These are phyloP conservation scores for Circinella minor DNA, from an alignment of 371 early-diverging fungal species.

Conservation along the genomic window DNA sequence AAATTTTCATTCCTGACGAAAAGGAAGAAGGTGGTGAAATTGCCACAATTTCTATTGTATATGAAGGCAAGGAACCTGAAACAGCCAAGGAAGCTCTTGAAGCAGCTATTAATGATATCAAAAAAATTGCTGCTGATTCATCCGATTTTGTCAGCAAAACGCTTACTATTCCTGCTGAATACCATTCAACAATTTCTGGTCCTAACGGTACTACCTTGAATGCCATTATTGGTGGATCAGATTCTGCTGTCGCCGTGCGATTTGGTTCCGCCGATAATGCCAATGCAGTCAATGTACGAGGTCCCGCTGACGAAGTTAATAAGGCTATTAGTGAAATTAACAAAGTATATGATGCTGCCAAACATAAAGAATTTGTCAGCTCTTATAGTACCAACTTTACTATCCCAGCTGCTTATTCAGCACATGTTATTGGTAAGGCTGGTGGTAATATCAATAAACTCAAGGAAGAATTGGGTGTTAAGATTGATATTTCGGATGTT, in stretches of 20 bases:
- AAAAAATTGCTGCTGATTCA: conserved; percentile 62
- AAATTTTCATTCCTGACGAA: conserved; percentile 71
- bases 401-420: conserved; percentile 73
- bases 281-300: conserved; percentile 79
- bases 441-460: conserved; percentile 82
- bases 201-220: conserved; percentile 77
- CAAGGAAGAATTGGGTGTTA: conserved; percentile 79
- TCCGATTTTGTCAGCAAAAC: conserved; percentile 72
- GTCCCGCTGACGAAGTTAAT: conserved; percentile 78
- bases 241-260: conserved; percentile 69
- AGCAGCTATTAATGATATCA: conserved; percentile 69
- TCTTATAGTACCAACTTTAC: conserved; percentile 70
- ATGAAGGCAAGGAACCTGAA: conserved; percentile 71
- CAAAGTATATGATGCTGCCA: conserved; percentile 68
- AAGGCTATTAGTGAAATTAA: conserved; percentile 68
- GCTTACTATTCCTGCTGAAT: conserved; percentile 69
- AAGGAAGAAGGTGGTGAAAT: conserved; percentile 54
- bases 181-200: conserved; percentile 81
- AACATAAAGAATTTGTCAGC: conserved; percentile 71
- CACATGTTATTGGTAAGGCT: conserved; percentile 89
- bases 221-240: conserved; percentile 54
- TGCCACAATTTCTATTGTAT: conserved; percentile 54
- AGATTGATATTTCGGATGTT: conserved; percentile 75
- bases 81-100: conserved; percentile 66
- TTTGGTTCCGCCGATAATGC: conserved; percentile 61